Percentiles rank a stretch among this genome's conserved stretches.
phyloP scores from a whole-genome alignment of 2,329 filamentous ascomycete genomes.

The Pseudogymnoascus sp. region DNA sequence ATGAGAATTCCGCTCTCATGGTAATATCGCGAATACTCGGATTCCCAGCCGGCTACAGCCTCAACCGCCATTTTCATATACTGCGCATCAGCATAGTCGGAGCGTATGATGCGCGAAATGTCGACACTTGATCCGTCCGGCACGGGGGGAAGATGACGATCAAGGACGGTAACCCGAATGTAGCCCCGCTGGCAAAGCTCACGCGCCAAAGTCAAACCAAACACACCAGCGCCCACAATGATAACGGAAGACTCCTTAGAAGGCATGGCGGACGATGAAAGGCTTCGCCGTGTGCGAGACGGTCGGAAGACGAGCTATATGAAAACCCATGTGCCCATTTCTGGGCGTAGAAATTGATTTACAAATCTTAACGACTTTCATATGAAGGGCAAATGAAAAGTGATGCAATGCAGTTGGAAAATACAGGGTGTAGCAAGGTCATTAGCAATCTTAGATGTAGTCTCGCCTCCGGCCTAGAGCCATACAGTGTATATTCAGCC shows the following conservation, averaged over 20 bases:
- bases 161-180: slow-evolving; percentile 51
- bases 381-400: not conserved
- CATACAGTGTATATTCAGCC: too few relatives aligned
- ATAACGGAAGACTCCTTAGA: slow-evolving; percentile 36
- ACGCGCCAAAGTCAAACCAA: slow-evolving; percentile 58
- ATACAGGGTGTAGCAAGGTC: not conserved
- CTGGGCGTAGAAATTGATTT: not conserved
- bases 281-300: not conserved
- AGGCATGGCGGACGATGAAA: not conserved
- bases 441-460: not conserved
- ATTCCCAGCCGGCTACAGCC: not conserved
- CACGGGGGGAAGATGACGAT: slow-evolving; percentile 51
- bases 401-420: not conserved
- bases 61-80: slow-evolving; percentile 1
- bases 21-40: not conserved
- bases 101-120: slow-evolving; percentile 56
- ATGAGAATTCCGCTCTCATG: not conserved
- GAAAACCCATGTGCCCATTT: not conserved
- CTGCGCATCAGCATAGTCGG: slow-evolving; percentile 68
- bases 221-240: slow-evolving; percentile 55
- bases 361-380: not conserved
- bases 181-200: slow-evolving; percentile 54
- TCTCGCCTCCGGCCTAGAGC: too few relatives aligned
- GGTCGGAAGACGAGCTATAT: not conserved
- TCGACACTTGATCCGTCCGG: slow-evolving; percentile 54